Evolutionary conservation across 768 basidiomycete genomes (phyloP), one percentile per base, ranked within the genome.

Genomic region (Boletus sp.): DNA sequence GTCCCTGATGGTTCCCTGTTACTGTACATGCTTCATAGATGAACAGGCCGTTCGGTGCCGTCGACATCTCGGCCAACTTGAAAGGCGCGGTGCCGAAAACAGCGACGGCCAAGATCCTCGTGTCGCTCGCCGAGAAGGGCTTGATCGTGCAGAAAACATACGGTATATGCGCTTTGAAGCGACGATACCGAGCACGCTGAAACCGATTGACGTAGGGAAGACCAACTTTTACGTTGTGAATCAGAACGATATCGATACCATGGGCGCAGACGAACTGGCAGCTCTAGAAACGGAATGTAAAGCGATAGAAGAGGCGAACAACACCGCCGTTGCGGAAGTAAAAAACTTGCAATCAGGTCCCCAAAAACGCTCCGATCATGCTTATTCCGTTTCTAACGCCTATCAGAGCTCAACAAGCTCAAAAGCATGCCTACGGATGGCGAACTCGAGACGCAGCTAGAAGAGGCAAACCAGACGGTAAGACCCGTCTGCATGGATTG

Each of bases 21-120:
- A n/a, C n/a, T n/a, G n/a, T n/a, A 17, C 10, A 27, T n/a, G 44
- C 39, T 21, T 35, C 42, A 34, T 63, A 93, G 90, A 90, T 93
- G 83, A 96, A 96, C 70, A 81, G 93, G n/a, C 93, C 93, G 7
- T 95, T 87, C 64, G 93, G 93, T 8, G 92, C 91, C 56, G 93
- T 94, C 34, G 93, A 97, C 67, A 85, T 96, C 6, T 81, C 89
- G 15, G 90, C 93, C 10, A 97, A 97, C 71, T 74, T 97, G 30
- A 95, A 95, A 70, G 90, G 90, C 47, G 86, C 87, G 10, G 85
- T 96, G 5, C 84, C 90, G 7, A 97, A 97, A 67, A 73, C 90
- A 2, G 77, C 85, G 3, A 85, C 86, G 0, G 91, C 93, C 66
- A 97, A 96, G 74, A 88, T 95, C 43, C 77, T 96, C 14, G 73